Evolutionary conservation across 129 eudicot species (phyloP).

Genomic region (Chrysanthemum lavandulifolium): DNA sequence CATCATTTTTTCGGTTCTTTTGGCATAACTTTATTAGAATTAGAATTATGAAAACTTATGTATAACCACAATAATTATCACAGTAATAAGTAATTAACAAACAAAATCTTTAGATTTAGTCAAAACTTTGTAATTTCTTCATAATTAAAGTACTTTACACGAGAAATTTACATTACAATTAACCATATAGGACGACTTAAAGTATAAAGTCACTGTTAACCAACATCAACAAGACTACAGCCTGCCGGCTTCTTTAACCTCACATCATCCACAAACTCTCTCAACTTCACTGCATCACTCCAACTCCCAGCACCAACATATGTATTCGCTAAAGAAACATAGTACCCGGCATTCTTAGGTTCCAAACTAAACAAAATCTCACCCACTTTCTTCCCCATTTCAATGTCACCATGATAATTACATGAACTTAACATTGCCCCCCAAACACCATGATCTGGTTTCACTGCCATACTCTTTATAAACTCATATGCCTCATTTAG

Average conservation of each 20-base stretch:
- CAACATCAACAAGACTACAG: slow-evolving; percentile 50
- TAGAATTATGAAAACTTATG: no score
- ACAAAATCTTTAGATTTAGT: no score
- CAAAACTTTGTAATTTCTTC: no score
- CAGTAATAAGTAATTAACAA: neutral
- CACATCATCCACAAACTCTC: slow-evolving; percentile 38
- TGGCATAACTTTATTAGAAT: no score
- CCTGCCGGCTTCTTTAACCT: slow-evolving; percentile 47
- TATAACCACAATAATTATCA: neutral
- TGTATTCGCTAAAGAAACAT: slow-evolving; percentile 55
- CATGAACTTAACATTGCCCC: slow-evolving; percentile 77
- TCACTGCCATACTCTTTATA: slow-evolving; percentile 21
- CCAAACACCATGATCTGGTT: slow-evolving; percentile 60
- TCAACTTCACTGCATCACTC: slow-evolving; percentile 58
- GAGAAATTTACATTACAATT: neutral
- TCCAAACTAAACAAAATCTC: slow-evolving; percentile 52
- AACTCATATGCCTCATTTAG: slow-evolving; percentile 53
- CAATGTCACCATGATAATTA: slow-evolving; percentile 56
- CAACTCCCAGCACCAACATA: slow-evolving; percentile 65
- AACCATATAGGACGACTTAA: neutral
- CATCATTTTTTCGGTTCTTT: no score
- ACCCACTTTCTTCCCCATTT: slow-evolving; percentile 63
- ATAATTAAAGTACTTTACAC: no score
- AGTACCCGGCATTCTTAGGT: slow-evolving; percentile 54
- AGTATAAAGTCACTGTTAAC: slow-evolving; percentile 20